phyloP scores from a whole-genome alignment of 2,329 filamentous ascomycete genomes.

The Lachnellula occidentalis region DNA sequence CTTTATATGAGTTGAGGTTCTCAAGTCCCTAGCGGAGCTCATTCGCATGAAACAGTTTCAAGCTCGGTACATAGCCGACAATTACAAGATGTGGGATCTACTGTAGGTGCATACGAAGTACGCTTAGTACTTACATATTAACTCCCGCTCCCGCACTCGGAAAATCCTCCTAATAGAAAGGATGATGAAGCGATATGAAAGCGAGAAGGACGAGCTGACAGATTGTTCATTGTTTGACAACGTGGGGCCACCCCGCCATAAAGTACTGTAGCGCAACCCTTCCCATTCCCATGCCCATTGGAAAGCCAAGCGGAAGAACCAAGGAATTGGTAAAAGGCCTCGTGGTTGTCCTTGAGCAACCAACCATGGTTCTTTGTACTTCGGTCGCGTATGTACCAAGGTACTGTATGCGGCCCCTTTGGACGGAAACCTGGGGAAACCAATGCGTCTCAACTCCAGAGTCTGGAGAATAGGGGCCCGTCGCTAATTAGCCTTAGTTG shows the following conservation, averaged over 20 bases:
- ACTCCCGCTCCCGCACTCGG: no score
- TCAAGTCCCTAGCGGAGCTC: background rate
- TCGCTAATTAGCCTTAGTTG: background rate
- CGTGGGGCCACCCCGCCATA: constrained; percentile 1
- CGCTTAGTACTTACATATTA: no score
- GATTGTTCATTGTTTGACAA: background rate
- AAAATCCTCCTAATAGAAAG: background rate
- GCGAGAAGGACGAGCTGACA: background rate
- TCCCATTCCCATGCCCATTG: no score
- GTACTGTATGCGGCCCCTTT: background rate
- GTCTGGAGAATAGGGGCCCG: background rate
- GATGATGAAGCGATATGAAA: background rate
- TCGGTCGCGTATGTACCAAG: background rate
- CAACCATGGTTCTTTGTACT: background rate
- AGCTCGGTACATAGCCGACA: constrained; percentile 12
- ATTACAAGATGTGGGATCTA: background rate
- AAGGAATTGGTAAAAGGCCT: background rate
- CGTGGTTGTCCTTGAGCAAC: constrained; percentile 1
- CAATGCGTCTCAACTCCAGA: background rate
- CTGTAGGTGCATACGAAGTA: background rate
- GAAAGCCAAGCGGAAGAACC: background rate
- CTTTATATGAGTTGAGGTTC: background rate
- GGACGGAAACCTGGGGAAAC: constrained; percentile 1
- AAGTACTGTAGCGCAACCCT: no score
- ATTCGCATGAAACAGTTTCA: constrained; percentile 17